Percentiles rank a stretch among this genome's conserved stretches.
Evolutionary conservation across 2,329 filamentous ascomycete species (phyloP).

Genomic region (Penicillium sp.): DNA sequence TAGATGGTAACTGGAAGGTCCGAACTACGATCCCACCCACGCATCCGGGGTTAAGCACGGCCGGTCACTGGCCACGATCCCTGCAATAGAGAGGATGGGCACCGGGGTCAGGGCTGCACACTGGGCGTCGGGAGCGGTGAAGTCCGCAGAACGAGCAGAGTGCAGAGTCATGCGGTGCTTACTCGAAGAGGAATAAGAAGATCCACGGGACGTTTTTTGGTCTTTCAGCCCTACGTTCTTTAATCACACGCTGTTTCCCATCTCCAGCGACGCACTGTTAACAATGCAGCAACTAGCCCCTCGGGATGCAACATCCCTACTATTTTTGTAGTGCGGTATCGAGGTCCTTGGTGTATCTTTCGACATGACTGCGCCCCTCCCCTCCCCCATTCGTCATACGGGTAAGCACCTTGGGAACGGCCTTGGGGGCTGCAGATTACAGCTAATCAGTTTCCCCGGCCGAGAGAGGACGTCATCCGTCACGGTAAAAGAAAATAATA

Average conservation of each 20-base stretch:
- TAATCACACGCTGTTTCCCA: neutral
- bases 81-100: constrained; percentile 9
- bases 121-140: constrained; percentile 21
- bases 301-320: neutral
- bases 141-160: neutral
- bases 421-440: constrained; percentile 11
- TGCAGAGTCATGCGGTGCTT: constrained; percentile 6
- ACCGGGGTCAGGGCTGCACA: constrained; percentile 15
- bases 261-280: neutral
- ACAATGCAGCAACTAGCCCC: neutral
- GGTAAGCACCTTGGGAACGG: constrained; percentile 16
- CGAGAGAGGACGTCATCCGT: constrained; percentile 1
- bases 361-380: neutral
- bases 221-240: constrained; percentile 1
- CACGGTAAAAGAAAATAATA: neutral
- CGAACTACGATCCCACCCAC: constrained; percentile 18
- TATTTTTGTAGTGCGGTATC: too few species aligned
- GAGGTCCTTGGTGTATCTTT: neutral
- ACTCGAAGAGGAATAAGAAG: constrained; percentile 5
- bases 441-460: constrained; percentile 8
- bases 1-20: constrained; percentile 30
- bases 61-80: constrained; percentile 16
- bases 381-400: neutral
- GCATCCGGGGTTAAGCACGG: constrained; percentile 18
- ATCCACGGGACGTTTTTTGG: neutral